Evolutionary conservation across 495 filamentous ascomycete genomes (phyloP).

Genomic region (Hypoxylon fragiforme): DNA sequence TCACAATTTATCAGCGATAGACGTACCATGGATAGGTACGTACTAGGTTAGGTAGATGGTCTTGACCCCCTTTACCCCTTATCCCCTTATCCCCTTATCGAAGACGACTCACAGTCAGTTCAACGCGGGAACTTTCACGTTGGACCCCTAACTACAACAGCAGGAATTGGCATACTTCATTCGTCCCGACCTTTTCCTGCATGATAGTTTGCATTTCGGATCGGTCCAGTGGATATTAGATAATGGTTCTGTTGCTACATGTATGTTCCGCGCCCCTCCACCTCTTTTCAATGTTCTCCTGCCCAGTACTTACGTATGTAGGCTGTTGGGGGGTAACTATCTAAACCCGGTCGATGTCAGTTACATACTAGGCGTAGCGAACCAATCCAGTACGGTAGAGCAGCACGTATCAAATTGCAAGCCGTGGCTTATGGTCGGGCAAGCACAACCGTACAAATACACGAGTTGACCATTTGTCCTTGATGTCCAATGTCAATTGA

Average conservation of each 20-base stretch:
- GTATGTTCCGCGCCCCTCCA: slow-evolving; percentile 16
- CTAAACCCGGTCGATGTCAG: slow-evolving; percentile 13
- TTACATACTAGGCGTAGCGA: too few relatives aligned
- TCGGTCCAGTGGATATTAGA: slow-evolving; percentile 25
- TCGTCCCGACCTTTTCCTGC: slow-evolving; percentile 22
- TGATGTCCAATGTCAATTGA: slow-evolving; percentile 21
- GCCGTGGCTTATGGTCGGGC: slow-evolving; percentile 11
- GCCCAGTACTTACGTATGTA: neutral
- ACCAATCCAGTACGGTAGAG: slow-evolving; percentile 19
- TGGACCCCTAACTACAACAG: slow-evolving; percentile 15
- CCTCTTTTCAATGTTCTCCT: slow-evolving; percentile 6
- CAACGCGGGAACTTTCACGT: slow-evolving; percentile 3
- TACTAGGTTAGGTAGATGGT: too few relatives aligned
- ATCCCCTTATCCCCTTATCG: slow-evolving; percentile 11
- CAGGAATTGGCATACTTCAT: slow-evolving; percentile 22
- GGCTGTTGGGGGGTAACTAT: slow-evolving; percentile 6
- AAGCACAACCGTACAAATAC: slow-evolving; percentile 1
- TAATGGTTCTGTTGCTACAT: slow-evolving; percentile 14
- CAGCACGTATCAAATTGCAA: slow-evolving; percentile 23
- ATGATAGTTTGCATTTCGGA: slow-evolving; percentile 19
- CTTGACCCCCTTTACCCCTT: too few relatives aligned
- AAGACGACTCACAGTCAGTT: slow-evolving; percentile 9
- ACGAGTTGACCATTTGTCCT: slow-evolving; percentile 8
- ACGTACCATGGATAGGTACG: too few relatives aligned
- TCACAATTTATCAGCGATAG: slow-evolving; percentile 24